phyloP scores from a whole-genome alignment of 768 basidiomycete species.

The Collybia mongolica region DNA sequence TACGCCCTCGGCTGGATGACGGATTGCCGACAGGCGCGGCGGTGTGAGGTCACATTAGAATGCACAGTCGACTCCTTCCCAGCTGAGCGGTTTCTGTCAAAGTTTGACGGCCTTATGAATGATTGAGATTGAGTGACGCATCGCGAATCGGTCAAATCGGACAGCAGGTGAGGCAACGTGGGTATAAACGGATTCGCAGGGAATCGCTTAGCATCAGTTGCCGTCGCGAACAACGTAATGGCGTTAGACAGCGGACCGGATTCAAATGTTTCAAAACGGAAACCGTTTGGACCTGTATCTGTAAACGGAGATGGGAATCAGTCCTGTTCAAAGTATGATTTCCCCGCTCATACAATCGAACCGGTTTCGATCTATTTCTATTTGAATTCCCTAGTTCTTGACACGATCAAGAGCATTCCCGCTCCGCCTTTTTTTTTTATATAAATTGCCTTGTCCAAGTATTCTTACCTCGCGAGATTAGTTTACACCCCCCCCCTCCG shows the following conservation, averaged over 20 bases:
- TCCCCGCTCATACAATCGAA: slow-evolving; percentile 23
- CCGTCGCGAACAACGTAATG: slow-evolving; percentile 21
- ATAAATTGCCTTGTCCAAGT: slow-evolving; percentile 21
- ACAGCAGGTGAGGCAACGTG: slow-evolving; percentile 15
- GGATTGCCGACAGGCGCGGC: slow-evolving; percentile 28
- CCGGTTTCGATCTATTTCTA: slow-evolving; percentile 30
- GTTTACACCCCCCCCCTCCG: slow-evolving; percentile 16
- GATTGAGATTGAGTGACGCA: slow-evolving; percentile 14
- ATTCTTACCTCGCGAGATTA: slow-evolving; percentile 10
- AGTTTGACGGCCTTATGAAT: slow-evolving; percentile 8
- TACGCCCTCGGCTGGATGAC: neutral
- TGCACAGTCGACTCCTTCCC: slow-evolving; percentile 20
- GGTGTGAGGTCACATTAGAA: slow-evolving; percentile 16
- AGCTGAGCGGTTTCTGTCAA: slow-evolving; percentile 42
- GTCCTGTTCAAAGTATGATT: neutral
- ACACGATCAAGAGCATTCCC: slow-evolving; percentile 27
- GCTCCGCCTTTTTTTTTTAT: slow-evolving; percentile 17
- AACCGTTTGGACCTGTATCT: slow-evolving; percentile 6
- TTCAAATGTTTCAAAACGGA: slow-evolving; percentile 12
- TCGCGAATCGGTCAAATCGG: slow-evolving; percentile 16
- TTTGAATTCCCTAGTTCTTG: slow-evolving; percentile 16
- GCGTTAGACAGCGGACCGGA: slow-evolving; percentile 12
- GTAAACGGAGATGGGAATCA: slow-evolving; percentile 16
- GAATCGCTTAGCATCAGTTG: slow-evolving; percentile 15
- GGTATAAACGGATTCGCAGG: slow-evolving; percentile 23